A percentile compares a stretch with the other conserved stretches of the same genome.
phyloP scores from a whole-genome alignment of 257 asterid genomes.

The Echium plantagineum region DNA sequence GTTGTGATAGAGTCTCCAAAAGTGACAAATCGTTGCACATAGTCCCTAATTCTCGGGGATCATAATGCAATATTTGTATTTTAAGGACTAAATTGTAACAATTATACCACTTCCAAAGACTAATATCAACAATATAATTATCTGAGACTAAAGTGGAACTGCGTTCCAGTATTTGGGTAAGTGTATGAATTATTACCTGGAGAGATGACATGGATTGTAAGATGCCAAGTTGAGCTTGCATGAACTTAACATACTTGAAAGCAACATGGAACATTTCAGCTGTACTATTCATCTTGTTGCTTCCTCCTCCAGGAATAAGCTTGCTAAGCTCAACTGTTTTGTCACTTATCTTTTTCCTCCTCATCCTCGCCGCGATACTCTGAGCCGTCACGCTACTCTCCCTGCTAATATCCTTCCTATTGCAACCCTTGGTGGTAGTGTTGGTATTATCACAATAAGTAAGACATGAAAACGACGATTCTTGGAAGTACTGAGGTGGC shows the following conservation, averaged over 20 bases:
- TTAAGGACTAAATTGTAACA: too few species aligned
- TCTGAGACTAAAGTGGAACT: too few species aligned
- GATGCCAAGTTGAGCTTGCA: slow-evolving; percentile 5
- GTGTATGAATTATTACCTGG: too few species aligned
- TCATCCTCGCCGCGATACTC: neutral
- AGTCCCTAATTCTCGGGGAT: too few species aligned
- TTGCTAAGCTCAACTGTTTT: slow-evolving; percentile 2
- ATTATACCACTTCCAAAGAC: too few species aligned
- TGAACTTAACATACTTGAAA: slow-evolving; percentile 4
- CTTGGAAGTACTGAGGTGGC: neutral
- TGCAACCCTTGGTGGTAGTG: neutral
- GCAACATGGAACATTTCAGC: slow-evolving; percentile 2
- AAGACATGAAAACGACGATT: neutral
- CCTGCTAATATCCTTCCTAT: neutral
- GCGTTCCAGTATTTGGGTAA: too few species aligned
- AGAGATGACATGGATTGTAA: neutral
- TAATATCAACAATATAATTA: too few species aligned
- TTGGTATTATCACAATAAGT: too few species aligned
- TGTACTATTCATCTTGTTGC: slow-evolving; percentile 1
- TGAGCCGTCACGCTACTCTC: slow-evolving; percentile 1
- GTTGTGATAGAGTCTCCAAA: too few species aligned
- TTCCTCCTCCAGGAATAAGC: slow-evolving; percentile 1
- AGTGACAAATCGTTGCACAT: too few species aligned
- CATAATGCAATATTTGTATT: too few species aligned
- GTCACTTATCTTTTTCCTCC: slow-evolving; percentile 4